Evolutionary conservation across 2,329 filamentous ascomycete genomes (phyloP).

Genomic region (Trichoderma arundinaceum): DNA sequence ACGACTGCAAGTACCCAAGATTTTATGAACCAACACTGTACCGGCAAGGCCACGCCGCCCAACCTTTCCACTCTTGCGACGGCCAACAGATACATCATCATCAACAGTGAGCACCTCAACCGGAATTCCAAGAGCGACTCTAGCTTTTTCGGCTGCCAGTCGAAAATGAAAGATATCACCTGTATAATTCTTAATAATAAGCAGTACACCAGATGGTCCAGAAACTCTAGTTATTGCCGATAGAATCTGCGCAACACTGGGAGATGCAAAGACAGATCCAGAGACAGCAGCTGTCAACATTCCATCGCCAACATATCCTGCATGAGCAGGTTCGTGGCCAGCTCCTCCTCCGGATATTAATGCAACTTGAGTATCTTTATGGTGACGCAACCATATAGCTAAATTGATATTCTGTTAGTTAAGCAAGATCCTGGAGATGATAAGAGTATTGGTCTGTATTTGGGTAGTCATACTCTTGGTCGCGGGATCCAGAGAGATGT

Average conservation of each 20-base stretch:
- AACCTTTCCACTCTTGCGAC: constrained; percentile 17
- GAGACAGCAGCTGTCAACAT: constrained; percentile 13
- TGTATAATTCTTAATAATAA: constrained; percentile 12
- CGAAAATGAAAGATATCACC: background rate
- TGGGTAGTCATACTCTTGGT: constrained; percentile 1
- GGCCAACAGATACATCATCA: constrained; percentile 10
- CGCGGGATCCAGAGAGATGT: constrained; percentile 7
- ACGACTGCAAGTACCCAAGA: background rate
- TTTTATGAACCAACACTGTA: background rate
- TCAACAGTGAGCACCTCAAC: constrained; percentile 3
- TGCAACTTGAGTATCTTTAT: background rate
- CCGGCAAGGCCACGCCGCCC: background rate
- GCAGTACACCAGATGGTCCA: background rate
- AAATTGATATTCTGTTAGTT: background rate
- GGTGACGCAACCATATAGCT: background rate
- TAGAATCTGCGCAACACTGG: constrained; percentile 7
- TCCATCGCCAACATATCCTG: constrained; percentile 11
- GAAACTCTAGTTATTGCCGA: background rate
- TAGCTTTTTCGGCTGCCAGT: constrained; percentile 1
- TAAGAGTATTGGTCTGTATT: background rate
- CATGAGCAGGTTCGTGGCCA: constrained; percentile 5
- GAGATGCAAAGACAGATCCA: constrained; percentile 10
- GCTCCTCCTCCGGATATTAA: constrained; percentile 1
- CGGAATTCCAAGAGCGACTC: constrained; percentile 14
- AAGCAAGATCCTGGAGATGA: background rate